phyloP scores from a whole-genome alignment of 192 early-diverging fungal genomes.

The Podila minutissima region DNA sequence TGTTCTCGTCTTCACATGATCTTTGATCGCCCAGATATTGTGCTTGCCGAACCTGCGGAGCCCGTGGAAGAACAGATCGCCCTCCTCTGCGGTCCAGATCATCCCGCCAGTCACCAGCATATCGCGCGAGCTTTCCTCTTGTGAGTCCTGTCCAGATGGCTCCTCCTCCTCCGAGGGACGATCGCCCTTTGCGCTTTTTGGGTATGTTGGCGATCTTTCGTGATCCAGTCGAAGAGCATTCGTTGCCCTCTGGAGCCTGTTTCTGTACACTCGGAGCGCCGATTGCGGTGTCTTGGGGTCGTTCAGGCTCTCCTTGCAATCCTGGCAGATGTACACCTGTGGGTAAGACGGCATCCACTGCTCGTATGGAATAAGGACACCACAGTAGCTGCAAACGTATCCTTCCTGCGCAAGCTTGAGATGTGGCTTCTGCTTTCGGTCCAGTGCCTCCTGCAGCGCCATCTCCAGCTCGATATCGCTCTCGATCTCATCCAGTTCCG shows the following conservation, averaged over 20 bases:
- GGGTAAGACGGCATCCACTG: slow-evolving; percentile 14
- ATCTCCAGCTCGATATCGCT: slow-evolving; percentile 27
- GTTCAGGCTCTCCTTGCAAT: background rate
- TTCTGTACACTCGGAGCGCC: no score
- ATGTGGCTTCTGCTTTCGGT: slow-evolving; percentile 10
- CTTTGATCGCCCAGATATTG: slow-evolving; percentile 43
- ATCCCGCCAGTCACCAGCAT: slow-evolving; percentile 28
- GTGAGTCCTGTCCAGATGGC: background rate
- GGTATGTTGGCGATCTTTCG: no score
- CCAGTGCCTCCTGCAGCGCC: background rate
- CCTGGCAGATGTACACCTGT: slow-evolving; percentile 1
- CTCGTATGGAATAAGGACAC: slow-evolving; percentile 7
- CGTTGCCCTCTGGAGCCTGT: no score
- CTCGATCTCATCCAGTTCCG: slow-evolving; percentile 18
- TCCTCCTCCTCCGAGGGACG: no score
- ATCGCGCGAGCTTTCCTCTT: background rate
- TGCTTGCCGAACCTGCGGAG: slow-evolving; percentile 40
- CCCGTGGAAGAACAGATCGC: slow-evolving; percentile 33
- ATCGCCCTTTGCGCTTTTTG: no score
- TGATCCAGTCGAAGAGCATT: no score
- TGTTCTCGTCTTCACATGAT: slow-evolving; percentile 25
- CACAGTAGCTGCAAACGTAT: slow-evolving; percentile 25
- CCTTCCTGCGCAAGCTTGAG: slow-evolving; percentile 16
- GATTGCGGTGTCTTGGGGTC: no score
- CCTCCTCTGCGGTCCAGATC: slow-evolving; percentile 23